Conservation (phyloP, 805 yeast species). For the Suhomyces sp. region DNA sequence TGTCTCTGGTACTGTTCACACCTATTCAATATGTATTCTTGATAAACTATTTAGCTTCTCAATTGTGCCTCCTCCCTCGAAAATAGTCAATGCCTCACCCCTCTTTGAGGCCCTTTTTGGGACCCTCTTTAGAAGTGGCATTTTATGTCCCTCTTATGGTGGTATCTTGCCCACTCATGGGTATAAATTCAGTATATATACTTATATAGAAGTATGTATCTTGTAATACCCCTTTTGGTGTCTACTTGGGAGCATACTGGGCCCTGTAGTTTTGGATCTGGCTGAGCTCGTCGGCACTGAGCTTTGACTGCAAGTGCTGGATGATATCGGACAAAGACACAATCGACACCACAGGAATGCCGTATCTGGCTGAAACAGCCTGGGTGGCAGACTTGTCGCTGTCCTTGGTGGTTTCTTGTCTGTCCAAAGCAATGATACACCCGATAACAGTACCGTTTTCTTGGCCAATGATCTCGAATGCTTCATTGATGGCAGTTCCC, state of each 20-base stretch:
- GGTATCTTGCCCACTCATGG: no score
- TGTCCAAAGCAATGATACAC: conserved; percentile 85
- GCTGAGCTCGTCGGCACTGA: conserved; percentile 55
- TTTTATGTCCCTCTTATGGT: no score
- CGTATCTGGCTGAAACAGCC: conserved; percentile 65
- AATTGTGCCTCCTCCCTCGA: no score
- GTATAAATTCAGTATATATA: not conserved
- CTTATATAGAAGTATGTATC: not conserved
- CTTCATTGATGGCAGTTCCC: conserved; percentile 96
- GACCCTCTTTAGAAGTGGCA: no score
- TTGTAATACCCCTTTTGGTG: no score
- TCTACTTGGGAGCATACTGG: conserved; percentile 48
- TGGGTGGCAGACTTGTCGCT: conserved; percentile 74
- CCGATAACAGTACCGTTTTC: conserved; percentile 79
- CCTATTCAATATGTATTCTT: no score
- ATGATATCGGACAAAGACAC: conserved; percentile 76
- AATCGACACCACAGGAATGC: conserved; percentile 81
- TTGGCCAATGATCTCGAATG: conserved; percentile 68
- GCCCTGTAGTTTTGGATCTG: conserved; percentile 58
- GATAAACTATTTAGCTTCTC: no score
- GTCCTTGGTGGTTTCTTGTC: conserved; percentile 84
- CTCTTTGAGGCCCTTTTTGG: no score
- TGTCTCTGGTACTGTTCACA: no score
- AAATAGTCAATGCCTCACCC: no score
- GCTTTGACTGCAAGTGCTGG: conserved; percentile 51